Evolutionary conservation across 257 asterid species (phyloP), one percentile per base, ranked within the genome.

Genomic region (Schizonepeta tenuifolia): DNA sequence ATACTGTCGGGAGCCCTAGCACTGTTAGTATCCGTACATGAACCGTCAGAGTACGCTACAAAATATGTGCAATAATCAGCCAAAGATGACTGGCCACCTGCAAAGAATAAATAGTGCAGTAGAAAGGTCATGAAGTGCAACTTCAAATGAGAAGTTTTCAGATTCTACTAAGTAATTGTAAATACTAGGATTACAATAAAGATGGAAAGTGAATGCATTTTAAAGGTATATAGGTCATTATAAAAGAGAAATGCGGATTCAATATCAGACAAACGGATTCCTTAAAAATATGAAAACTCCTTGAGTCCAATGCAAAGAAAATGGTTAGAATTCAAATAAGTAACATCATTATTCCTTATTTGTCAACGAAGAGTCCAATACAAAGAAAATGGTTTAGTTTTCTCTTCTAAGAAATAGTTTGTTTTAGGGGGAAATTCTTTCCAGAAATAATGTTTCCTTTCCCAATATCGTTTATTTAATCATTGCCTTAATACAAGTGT

Each of bases 71-170:
- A 95, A 84, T 92, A 95, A 88, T 94, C 99, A 20, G 99, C 99
- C 87, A 95, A 84, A 51, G 99, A 89, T 51, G 99, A 95, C 81
- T 95, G 98, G 22, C 99, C 98, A 71, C 99, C 99, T 95, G 94
- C 79, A 83, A 65, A 59, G 57, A 51, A 63, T 63, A 67, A 59
- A 36, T 22, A 18, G 14, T 56, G 22, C 40, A 41, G 14, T 64
- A 12, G n/a, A 1, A 56, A 21, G 20, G 63, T 79, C 75, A 81
- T 46, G 50, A 35, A 46, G 24, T 60, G 26, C 70, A n/a, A 7
- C 56, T 22, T 24, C 2, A 66, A 26, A 66, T 66, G 33, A 22
- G 60, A 72, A 35, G 14, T 46, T 26, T 26, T 40, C 13, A 44
- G 18, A 31, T 4, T 14, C 8, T 5, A 20, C 15, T 1, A 18